These are phyloP conservation scores for Pseudodiploospora longispora DNA, from an alignment of 2,329 filamentous ascomycete genomes.

Conservation along the genomic window DNA sequence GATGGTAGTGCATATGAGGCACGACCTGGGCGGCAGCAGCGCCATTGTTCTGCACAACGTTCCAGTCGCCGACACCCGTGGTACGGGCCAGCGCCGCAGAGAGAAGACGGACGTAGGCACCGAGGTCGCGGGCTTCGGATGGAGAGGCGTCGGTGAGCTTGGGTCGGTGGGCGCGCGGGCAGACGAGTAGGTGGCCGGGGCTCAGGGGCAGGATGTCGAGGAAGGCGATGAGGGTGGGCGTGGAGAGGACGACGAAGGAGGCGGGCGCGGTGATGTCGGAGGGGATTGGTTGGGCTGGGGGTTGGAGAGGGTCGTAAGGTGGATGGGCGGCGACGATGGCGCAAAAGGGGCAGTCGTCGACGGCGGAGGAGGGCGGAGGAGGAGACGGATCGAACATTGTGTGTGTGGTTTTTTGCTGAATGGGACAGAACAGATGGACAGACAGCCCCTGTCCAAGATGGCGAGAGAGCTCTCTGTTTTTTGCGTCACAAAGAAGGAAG, in stretches of 20 bases:
- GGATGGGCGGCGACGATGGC: slow-evolving; percentile 43
- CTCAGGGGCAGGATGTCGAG: slow-evolving; percentile 89
- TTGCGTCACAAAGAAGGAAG: too few relatives aligned
- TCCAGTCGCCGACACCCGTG: slow-evolving; percentile 77
- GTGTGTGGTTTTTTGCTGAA: too few relatives aligned
- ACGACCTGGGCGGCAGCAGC: slow-evolving; percentile 86
- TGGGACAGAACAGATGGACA: too few relatives aligned
- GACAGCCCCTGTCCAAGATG: too few relatives aligned
- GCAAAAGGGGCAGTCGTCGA: slow-evolving; percentile 53
- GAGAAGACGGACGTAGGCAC: slow-evolving; percentile 61
- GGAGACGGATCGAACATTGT: slow-evolving; percentile 28
- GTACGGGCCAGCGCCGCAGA: slow-evolving; percentile 61
- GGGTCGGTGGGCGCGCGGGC: slow-evolving; percentile 66
- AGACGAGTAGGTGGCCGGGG: slow-evolving; percentile 73
- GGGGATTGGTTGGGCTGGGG: slow-evolving; percentile 29
- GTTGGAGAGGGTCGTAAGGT: slow-evolving; percentile 36
- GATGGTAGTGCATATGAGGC: slow-evolving; percentile 87
- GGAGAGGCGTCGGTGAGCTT: slow-evolving; percentile 66
- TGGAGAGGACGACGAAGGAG: slow-evolving; percentile 67
- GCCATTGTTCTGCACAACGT: slow-evolving; percentile 94
- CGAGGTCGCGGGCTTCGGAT: slow-evolving; percentile 58
- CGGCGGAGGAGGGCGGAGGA: slow-evolving; percentile 17
- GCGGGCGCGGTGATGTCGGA: slow-evolving; percentile 31
- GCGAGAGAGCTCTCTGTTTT: too few relatives aligned
- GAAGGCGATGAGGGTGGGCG: slow-evolving; percentile 72